Evolutionary conservation across 495 filamentous ascomycete genomes (phyloP).

Genomic region (Xylaria venustula): DNA sequence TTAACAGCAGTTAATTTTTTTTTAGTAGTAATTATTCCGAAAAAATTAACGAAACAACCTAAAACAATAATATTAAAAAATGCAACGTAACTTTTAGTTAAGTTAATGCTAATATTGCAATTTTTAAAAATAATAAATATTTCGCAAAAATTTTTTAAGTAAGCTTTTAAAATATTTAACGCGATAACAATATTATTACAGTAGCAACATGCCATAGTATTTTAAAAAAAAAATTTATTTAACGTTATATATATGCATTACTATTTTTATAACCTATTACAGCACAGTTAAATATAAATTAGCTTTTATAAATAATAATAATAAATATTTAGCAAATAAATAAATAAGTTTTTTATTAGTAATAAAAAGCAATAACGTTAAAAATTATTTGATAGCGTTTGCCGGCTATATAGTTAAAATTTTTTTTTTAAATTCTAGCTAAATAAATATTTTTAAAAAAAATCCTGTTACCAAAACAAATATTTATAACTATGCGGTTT

Average conservation of each 20-base stretch:
- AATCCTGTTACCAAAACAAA: not conserved
- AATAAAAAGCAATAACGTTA: not conserved
- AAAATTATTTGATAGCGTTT: not conserved
- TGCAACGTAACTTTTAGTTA: not conserved
- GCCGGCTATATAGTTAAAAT: not conserved
- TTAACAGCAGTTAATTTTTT: not conserved
- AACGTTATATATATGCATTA: not conserved
- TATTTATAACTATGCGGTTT: not conserved
- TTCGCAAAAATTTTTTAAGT: not conserved
- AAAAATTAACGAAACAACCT: no score
- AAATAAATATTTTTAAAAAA: not conserved
- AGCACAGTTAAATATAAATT: conserved; percentile 4
- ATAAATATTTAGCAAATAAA: conserved; percentile 3
- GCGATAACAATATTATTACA: not conserved
- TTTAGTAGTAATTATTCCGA: no score
- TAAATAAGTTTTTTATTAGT: not conserved
- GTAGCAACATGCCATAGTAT: not conserved
- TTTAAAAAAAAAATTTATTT: not conserved
- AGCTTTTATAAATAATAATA: not conserved
- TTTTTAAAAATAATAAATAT: not conserved
- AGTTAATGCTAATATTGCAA: not conserved
- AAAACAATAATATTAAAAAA: not conserved
- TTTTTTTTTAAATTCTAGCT: no score
- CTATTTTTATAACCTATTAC: not conserved
- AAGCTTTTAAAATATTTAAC: not conserved